A percentile compares a stretch with the other conserved stretches of the same genome.
Evolutionary conservation across 2,329 filamentous ascomycete genomes (phyloP).

Genomic region (Teratosphaeria zuluensis): DNA sequence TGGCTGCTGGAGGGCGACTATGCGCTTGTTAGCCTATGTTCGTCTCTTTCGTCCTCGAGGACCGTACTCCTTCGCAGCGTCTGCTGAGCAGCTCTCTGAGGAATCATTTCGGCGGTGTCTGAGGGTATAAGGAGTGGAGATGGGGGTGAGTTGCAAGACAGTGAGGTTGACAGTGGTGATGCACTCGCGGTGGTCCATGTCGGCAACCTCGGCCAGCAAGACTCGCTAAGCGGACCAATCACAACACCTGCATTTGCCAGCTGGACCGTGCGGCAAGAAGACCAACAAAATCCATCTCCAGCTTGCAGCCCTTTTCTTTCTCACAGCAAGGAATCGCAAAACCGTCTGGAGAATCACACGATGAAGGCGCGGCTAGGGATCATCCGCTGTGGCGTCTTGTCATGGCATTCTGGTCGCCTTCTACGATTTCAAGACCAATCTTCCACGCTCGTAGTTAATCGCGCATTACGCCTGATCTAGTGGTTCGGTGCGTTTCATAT

Average conservation of each 20-base stretch:
- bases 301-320: conserved; percentile 5
- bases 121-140: conserved; percentile 9
- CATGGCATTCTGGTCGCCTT: conserved; percentile 14
- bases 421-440: conserved; percentile 36
- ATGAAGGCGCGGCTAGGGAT: conserved; percentile 24
- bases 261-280: not conserved
- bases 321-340: conserved; percentile 17
- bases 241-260: not conserved
- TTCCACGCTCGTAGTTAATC: conserved; percentile 42
- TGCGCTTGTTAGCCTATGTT: conserved; percentile 10
- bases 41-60: not conserved
- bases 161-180: conserved; percentile 8
- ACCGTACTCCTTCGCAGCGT: conserved; percentile 28
- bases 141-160: conserved; percentile 10
- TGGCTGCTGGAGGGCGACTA: conserved; percentile 38
- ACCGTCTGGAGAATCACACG: conserved; percentile 21
- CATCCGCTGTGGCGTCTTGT: conserved; percentile 22
- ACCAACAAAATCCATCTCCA: not conserved
- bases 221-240: conserved; percentile 11
- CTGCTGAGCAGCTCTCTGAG: conserved; percentile 35
- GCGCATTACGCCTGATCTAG: conserved; percentile 33
- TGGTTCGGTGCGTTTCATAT: conserved; percentile 44
- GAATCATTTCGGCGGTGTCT: conserved; percentile 31
- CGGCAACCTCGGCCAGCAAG: conserved; percentile 1
- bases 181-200: conserved; percentile 1